Evolutionary conservation across 441 rosid genomes (phyloP), one percentile per base, ranked within the genome.

Genomic region (Adansonia madagascariensis): DNA sequence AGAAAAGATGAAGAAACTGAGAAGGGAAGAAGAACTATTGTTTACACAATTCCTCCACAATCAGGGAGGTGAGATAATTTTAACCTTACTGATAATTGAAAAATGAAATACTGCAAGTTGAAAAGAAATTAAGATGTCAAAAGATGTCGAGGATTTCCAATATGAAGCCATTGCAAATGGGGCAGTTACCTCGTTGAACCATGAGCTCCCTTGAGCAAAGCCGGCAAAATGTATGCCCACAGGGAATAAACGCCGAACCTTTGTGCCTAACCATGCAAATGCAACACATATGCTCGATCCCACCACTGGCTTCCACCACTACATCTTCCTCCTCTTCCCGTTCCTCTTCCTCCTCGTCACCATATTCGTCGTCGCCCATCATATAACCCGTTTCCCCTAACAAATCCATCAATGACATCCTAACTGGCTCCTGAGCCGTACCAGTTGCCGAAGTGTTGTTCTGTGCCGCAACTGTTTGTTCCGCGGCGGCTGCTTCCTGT

Each of bases 241-340:
- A 94, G 1, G 98, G 98, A 39, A 93, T 93, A 84, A 93, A 94
- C 20, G 98, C 98, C 60, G 98, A 88, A 5, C 98, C 97, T 87
- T 91, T 94, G 76, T 91, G 92, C 86, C 98, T 91, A 62, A 95
- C 87, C 98, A 93, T 93, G 91, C 98, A 95, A 75, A 95, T 94
- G 84, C 98, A 91, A 86, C 98, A 93, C 15, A 85, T 85, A 47
- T 80, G 80, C 80, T 91, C 97, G 7, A 81, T 85, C 20, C 87
- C 91, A 15, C 78, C 89, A 0, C 66, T 75, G 0, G 41, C 79
- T 44, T 71, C 85, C n/a, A 47, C 80, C 0, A 8, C 85, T 9
- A n/a, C 82, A 5, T 7, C 89, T 0, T 77, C 91, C 1, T 76
- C 87, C 6, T 77, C 89, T 10, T 46, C 75, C 18, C 62, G 85